These are phyloP conservation scores for Claviceps cyperi DNA, from an alignment of 2,329 filamentous ascomycete genomes.

Conservation along the genomic window DNA sequence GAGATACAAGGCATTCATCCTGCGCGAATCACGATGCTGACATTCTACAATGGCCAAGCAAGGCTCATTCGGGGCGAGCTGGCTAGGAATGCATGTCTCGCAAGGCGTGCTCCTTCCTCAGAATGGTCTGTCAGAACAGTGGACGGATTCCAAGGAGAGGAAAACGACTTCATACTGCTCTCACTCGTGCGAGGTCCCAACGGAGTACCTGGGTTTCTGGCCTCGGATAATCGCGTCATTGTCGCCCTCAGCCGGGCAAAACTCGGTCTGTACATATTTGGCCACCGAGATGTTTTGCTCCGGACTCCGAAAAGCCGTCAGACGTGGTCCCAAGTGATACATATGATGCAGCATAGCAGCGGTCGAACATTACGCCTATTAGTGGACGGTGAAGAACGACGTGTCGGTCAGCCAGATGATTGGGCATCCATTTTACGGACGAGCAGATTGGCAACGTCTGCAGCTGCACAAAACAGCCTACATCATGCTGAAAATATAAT, in stretches of 20 bases:
- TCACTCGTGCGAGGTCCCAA: conserved; percentile 63
- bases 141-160: conserved; percentile 82
- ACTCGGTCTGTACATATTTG: conserved; percentile 73
- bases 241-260: conserved; percentile 55
- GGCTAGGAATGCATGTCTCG: conserved; percentile 14
- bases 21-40: conserved; percentile 60
- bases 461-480: neutral
- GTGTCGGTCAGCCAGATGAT: conserved; percentile 36
- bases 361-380: conserved; percentile 13
- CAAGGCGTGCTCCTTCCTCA: conserved; percentile 9
- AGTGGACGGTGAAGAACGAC: conserved; percentile 37
- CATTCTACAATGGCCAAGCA: conserved; percentile 78
- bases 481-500: neutral
- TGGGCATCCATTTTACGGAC: conserved; percentile 26
- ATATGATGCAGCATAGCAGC: conserved; percentile 25
- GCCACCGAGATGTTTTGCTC: conserved; percentile 46
- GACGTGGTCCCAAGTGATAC: conserved; percentile 27
- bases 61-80: conserved; percentile 44
- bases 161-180: conserved; percentile 70
- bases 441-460: conserved; percentile 1
- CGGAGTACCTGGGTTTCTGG: conserved; percentile 54
- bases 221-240: conserved; percentile 42
- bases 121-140: conserved; percentile 59
- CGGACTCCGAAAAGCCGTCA: conserved; percentile 23
- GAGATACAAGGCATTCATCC: conserved; percentile 37